Base-by-base conservation (phyloP, 2,329 filamentous ascomycete species). In the Xylariaceae sp. region DNA sequence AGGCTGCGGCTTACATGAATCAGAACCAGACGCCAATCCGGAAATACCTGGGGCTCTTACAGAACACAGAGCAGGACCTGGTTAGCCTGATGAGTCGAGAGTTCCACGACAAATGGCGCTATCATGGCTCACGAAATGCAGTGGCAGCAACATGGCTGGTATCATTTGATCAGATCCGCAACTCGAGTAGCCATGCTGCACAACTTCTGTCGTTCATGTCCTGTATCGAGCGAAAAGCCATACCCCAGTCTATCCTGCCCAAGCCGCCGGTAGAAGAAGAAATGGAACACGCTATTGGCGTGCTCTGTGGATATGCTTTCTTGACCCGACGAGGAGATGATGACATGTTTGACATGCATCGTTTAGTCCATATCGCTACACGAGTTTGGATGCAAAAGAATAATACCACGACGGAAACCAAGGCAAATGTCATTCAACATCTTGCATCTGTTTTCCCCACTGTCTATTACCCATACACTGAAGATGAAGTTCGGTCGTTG, bases 1-100 rank as follows among this genome's bases (percentile, higher is more conserved):
- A 76, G 56, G 74, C 74, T 2, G 65, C 69, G 4, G 71, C 72
- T 3, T 77, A 74, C 44, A 62, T 77, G 68, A 75, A 61, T 70
- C 46, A 45, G 12, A 70, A 57, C 16, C 46, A 55, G 15, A 55
- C 62, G 4, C 21, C 65, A 1, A 47, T 71, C 2, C 5, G 26
- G 0, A 48, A 68, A 19, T 76, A 77, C 55, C 49, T 76, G 3
- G 42, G 18, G 0, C 65, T 74, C 0, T 57, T 74, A 6, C 51
- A 53, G 5, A 60, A 57, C 5, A 68, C 67, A 0, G 63, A 73
- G 5, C 16, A 72, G 13, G 61, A 71, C 10, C 53, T 61, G 6
- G 56, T 70, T 4, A 56, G 63, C 18, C 45, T 74, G 1, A 59
- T 74, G 18, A 71, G 64, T 48, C 55, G 60, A 46, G 66, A 71